Base-by-base conservation (phyloP, 2,329 filamentous ascomycete species). In the Fusarium anthophilum region DNA sequence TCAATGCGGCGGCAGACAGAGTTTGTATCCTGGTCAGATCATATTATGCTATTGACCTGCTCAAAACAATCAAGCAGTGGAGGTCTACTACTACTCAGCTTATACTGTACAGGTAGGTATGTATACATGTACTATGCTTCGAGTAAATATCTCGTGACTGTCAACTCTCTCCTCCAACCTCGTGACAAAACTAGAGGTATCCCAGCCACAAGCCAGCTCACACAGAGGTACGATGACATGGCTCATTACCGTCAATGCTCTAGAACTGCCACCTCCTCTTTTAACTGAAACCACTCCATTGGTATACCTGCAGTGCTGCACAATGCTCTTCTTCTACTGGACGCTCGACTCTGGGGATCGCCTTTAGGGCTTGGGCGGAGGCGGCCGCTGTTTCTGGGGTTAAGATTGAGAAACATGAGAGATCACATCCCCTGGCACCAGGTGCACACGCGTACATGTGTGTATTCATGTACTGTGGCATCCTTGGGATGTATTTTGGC, bases 371-470 rank as follows among this genome's bases (percentile, higher is more conserved):
- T 43, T n/a, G 28, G 28, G 5, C 48, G 39, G 48, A 44, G 66
- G 68, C 68, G 66, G 66, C 50, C 60, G 66, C 66, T 70, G 45
- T 64, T 69, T 63, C 50, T 69, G 28, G 57, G 37, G 35, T 63
- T 20, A 32, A 63, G 45, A 38, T 63, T 43, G 43, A 48, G 48
- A 61, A 44, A 54, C 24, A 54, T 69, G 64, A 68, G 58, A 45
- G 32, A 53, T 70, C 39, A 43, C 39, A 65, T 70, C 53, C 26
- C 38, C 47, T 20, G 24, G 41, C 22, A 28, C 47, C 32, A 30
- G 38, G 32, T 62, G 56, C 48, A 63, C 20, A 54, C 64, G 48
- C 41, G 56, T 61, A 63, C 64, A 54, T 63, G 22, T 55, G 26
- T 48, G 47, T 56, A 45, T 38, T 26, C 44, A 47, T 43, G 60